Evolutionary conservation across 257 asterid genomes (phyloP), one percentile per base, ranked within the genome.

Genomic region (Fraxinus americana): DNA sequence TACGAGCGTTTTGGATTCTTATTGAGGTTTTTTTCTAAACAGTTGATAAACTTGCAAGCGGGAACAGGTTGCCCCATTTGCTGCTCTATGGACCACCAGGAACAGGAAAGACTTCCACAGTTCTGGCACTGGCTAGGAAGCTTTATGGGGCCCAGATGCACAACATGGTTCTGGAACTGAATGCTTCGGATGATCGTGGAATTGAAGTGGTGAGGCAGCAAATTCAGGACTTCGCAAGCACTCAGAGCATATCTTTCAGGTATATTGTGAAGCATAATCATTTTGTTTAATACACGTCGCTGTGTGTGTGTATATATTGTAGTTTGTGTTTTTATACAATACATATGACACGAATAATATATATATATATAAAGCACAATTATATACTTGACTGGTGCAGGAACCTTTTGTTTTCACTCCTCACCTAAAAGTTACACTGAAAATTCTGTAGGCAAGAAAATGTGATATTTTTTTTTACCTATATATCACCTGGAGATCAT

Each of bases 61-160:
- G 93, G 81, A 92, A 93, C 77, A 86, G 92, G 65, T 82, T 93
- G 70, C 98, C 99, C 30, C 98, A 96, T 88, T 86, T 96, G 92
- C 90, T 96, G 68, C 92, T 96, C 54, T 96, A 96, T 73, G 98
- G 99, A 61, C 99, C 99, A 12, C 99, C 99, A 2, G 99, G 98
- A 69, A 96, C 99, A 0, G 99, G 99, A 85, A 96, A 96, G 88
- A 96, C 99, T 27, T 93, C 99, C 34, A 96, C 98, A 0, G 83
- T 96, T 81, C 83, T 96, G 81, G 99, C 99, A 19, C 71, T 96
- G 88, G 97, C 98, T 9, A 86, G 98, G 78, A 93, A 96, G 85
- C 89, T 96, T 54, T 96, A 92, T 61, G 97, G 97, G 9, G 80
- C 87, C 17, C 89, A 96, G 91, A 36, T 92, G 95, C 91, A 88